Percentiles rank a stretch among this genome's conserved stretches.
Evolutionary conservation across 441 rosid species (phyloP).

Genomic region (Daphne laureola): DNA sequence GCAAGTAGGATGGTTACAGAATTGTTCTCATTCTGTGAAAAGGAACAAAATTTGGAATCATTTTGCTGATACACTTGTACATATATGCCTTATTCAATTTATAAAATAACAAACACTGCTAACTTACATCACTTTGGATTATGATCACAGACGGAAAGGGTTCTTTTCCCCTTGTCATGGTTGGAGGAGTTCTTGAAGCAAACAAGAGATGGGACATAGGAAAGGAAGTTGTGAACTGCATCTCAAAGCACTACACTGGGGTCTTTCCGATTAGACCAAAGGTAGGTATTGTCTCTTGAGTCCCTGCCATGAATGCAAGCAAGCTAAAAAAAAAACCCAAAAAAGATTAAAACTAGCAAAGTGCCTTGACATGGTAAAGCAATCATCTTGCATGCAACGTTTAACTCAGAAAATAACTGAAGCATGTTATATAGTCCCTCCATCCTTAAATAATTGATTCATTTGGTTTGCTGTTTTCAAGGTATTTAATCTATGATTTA

Average conservation of each 20-base stretch:
- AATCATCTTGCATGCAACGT: background rate
- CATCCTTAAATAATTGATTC: no score
- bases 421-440: no score
- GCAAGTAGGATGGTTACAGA: no score
- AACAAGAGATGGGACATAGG: slow-evolving; percentile 68
- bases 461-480: no score
- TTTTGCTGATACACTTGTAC: no score
- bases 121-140: background rate
- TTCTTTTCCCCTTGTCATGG: slow-evolving; percentile 67
- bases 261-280: slow-evolving; percentile 50
- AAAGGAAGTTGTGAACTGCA: slow-evolving; percentile 50
- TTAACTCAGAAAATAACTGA: background rate
- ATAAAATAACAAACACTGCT: no score
- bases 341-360: no score
- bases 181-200: slow-evolving; percentile 74
- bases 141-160: slow-evolving; percentile 44
- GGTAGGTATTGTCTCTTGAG: slow-evolving; percentile 25
- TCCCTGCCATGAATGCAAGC: background rate
- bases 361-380: background rate
- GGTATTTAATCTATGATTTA: no score
- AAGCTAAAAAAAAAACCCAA: no score
- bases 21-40: no score
- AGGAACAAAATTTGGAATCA: no score
- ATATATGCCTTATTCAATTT: no score
- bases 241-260: slow-evolving; percentile 47